Evolutionary conservation across 2,329 filamentous ascomycete genomes (phyloP).

Genomic region (Colletotrichum plurivorum): DNA sequence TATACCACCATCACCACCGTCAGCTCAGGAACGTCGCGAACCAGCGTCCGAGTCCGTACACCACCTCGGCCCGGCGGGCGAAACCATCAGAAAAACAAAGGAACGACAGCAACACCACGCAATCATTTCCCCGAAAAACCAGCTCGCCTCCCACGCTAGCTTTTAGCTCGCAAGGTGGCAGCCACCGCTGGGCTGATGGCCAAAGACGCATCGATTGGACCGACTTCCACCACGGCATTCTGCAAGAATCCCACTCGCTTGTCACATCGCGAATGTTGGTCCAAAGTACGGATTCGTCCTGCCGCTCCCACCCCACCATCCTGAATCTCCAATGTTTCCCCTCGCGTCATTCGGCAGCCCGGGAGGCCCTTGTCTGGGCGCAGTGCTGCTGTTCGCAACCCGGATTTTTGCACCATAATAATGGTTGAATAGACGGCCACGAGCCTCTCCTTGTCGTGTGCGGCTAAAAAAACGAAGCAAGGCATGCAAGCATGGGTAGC

Average conservation of each 20-base stretch:
- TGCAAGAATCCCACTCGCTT: constrained; percentile 30
- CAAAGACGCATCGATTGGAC: constrained; percentile 27
- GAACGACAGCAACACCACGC: constrained; percentile 23
- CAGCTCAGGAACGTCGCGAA: constrained; percentile 40
- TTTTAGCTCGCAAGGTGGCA: constrained; percentile 16
- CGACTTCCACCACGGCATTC: constrained; percentile 19
- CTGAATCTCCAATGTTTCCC: background rate
- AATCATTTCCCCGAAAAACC: constrained; percentile 27
- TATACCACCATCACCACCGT: background rate
- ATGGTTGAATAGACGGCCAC: background rate
- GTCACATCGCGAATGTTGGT: constrained; percentile 21
- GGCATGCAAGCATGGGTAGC: constrained; percentile 14
- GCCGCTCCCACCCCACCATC: constrained; percentile 17
- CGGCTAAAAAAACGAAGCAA: constrained; percentile 27
- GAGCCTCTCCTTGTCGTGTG: constrained; percentile 8
- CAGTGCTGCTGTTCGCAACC: background rate
- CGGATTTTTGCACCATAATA: background rate
- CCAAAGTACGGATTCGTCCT: background rate
- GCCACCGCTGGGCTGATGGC: constrained; percentile 10
- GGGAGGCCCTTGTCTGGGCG: constrained; percentile 4
- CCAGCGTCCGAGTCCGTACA: constrained; percentile 31
- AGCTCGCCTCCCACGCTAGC: constrained; percentile 11
- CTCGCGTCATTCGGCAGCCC: constrained; percentile 22
- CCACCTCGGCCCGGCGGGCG: constrained; percentile 9
- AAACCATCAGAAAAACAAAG: constrained; percentile 6